Evolutionary conservation across 192 early-diverging fungal genomes (phyloP), one percentile per base, ranked within the genome.

Genomic region (Mortierella antarctica): DNA sequence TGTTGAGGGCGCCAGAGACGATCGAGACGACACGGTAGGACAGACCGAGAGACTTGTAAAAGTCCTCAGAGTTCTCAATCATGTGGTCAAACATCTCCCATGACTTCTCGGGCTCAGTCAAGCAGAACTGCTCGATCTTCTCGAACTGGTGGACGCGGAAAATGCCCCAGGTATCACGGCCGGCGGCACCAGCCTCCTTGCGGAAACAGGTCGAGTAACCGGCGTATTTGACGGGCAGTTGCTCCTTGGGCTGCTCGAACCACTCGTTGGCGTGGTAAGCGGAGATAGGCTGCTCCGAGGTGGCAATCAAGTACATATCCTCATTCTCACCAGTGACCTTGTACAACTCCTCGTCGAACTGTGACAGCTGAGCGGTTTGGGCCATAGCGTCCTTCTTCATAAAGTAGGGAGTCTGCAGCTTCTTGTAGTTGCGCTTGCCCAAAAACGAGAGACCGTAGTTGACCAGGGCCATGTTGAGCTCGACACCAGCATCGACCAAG

Each of bases 121-220:
- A 83, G 53, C 95, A 94, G 85, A 99, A 99, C 86, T 99, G 98
- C 89, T 99, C 98, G 58, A 99, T 87, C 90, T 99, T 99, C 83
- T 99, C 98, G 78, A 99, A 99, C 91, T 99, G 98, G 85, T 99
- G 98, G 40, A 99, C 97, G 56, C 98, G 94, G 92, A 99, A 99
- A 72, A 98, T 94, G 63, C 98, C 98, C 97, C 96, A 96, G 20
- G 95, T 98, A 80, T 99, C 98, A 70, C 95, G 90, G 58, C 98
- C 98, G 77, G 95, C 94, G 1, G 96, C 95, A 64, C 98, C 98
- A 42, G 98, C 98, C 87, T 99, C 98, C 82, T 99, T 99, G 65
- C 98, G 94, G 93, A 99, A 99, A 86, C 97, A 99, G 49, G 98
- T 98, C 53, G 97, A 98, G 84, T 93, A 94, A 46, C 98, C 98